A percentile compares a stretch with the other conserved stretches of the same genome.
Evolutionary conservation across 805 yeast species (phyloP).

Genomic region (Nakazawaea peltata): DNA sequence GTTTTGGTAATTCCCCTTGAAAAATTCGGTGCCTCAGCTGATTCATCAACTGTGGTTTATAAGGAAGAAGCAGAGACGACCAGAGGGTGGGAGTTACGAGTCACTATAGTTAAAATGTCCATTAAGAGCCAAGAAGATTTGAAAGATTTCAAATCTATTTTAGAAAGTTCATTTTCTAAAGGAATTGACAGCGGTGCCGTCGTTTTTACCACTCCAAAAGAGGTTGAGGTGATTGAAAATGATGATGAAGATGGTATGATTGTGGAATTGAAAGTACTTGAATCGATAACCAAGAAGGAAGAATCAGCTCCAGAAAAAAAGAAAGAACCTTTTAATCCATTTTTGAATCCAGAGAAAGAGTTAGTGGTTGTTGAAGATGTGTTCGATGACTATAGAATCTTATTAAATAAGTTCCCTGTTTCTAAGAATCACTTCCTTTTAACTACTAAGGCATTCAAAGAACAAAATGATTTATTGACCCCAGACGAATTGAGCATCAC

Average conservation of each 20-base stretch:
- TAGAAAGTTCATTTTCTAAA: no score
- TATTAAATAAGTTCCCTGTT: constrained; percentile 84
- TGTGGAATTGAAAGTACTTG: constrained; percentile 18
- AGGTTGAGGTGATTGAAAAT: constrained; percentile 4
- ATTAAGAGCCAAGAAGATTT: no score
- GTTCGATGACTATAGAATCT: constrained; percentile 48
- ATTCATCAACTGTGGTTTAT: no score
- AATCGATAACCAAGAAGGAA: constrained; percentile 20
- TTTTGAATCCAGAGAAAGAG: constrained; percentile 71
- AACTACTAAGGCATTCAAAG: constrained; percentile 65
- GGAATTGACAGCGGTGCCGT: no score
- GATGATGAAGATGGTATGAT: constrained; percentile 1
- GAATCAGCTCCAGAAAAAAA: constrained; percentile 27
- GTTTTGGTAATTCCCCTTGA: no score
- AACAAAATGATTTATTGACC: constrained; percentile 65
- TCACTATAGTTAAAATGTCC: no score
- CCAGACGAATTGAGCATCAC: constrained; percentile 63
- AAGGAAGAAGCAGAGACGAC: no score
- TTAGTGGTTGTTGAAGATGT: constrained; percentile 51
- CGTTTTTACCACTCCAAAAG: constrained; percentile 5
- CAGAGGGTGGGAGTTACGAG: no score
- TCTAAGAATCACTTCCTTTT: constrained; percentile 71
- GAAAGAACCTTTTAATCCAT: constrained; percentile 53
- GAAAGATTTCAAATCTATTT: no score
- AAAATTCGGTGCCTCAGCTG: no score